These are phyloP conservation scores for Debaryomyces maramus DNA, from an alignment of 805 yeast genomes.

Conservation along the genomic window DNA sequence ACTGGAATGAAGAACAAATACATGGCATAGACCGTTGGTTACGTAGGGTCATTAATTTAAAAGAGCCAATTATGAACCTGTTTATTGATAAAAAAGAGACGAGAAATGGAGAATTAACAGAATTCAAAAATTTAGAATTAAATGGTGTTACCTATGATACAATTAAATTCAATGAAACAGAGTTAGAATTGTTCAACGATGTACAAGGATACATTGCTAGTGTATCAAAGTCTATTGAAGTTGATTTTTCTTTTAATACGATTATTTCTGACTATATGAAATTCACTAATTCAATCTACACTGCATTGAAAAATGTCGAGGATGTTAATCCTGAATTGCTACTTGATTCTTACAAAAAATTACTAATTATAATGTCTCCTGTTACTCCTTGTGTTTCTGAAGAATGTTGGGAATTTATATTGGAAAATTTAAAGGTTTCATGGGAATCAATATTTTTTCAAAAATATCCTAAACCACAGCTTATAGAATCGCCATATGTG, in stretches of 20 bases:
- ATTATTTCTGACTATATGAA: constrained; percentile 90
- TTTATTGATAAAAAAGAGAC: not conserved
- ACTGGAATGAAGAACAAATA: constrained; percentile 89
- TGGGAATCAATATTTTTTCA: constrained; percentile 55
- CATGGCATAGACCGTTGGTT: constrained; percentile 90
- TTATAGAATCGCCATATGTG: constrained; percentile 36
- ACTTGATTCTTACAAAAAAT: constrained; percentile 48
- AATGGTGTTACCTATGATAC: constrained; percentile 17
- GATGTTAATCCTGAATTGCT: constrained; percentile 41
- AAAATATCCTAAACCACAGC: constrained; percentile 63
- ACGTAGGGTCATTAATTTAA: constrained; percentile 48
- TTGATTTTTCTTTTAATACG: constrained; percentile 70
- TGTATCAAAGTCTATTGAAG: constrained; percentile 60
- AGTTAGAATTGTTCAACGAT: constrained; percentile 58
- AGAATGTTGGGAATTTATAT: constrained; percentile 68
- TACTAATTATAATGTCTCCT: constrained; percentile 70
- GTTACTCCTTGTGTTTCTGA: constrained; percentile 81
- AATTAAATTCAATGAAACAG: constrained; percentile 40
- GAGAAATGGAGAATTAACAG: constrained; percentile 4
- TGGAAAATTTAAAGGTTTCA: constrained; percentile 15
- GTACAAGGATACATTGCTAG: constrained; percentile 47
- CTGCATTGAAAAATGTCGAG: constrained; percentile 35
- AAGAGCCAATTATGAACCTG: constrained; percentile 13
- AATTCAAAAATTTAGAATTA: constrained; percentile 17
- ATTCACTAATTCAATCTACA: constrained; percentile 52